Evolutionary conservation across 306 rosid species (phyloP).

Genomic region (Fagus sylvatica): DNA sequence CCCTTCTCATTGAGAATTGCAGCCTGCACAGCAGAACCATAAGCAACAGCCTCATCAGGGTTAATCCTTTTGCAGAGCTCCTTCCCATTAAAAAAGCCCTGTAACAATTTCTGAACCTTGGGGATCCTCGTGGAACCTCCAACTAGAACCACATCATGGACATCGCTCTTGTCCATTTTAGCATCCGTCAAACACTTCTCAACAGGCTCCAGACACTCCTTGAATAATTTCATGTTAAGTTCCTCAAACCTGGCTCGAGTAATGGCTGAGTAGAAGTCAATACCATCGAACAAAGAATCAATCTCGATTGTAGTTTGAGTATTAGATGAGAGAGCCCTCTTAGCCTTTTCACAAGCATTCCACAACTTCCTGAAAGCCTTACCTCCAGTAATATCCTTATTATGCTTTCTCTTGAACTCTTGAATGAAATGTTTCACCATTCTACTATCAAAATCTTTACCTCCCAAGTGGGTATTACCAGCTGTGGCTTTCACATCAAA

Average conservation of each 20-base stretch:
- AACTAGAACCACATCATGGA: conserved; percentile 58
- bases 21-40: conserved; percentile 59
- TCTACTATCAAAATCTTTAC: conserved; percentile 43
- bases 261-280: conserved; percentile 34
- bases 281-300: conserved; percentile 40
- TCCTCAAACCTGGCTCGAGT: conserved; percentile 49
- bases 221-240: conserved; percentile 52
- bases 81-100: conserved; percentile 48
- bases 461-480: conserved; percentile 42
- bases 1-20: conserved; percentile 51
- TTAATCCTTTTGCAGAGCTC: conserved; percentile 53
- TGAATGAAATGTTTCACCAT: conserved; percentile 41
- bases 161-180: conserved; percentile 48
- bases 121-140: conserved; percentile 60
- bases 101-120: conserved; percentile 48
- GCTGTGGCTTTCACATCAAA: conserved; percentile 44
- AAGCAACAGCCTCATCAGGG: conserved; percentile 56
- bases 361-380: conserved; percentile 38
- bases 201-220: conserved; percentile 49
- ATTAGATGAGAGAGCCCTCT: conserved; percentile 42
- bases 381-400: conserved; percentile 38
- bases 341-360: conserved; percentile 47
- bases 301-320: conserved; percentile 45
- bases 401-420: conserved; percentile 46
- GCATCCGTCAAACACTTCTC: conserved; percentile 56